Percentiles rank a stretch among this genome's conserved stretches.
Conservation (phyloP, 1,139 yeast genomes). For the Kodamaea anthophila region DNA sequence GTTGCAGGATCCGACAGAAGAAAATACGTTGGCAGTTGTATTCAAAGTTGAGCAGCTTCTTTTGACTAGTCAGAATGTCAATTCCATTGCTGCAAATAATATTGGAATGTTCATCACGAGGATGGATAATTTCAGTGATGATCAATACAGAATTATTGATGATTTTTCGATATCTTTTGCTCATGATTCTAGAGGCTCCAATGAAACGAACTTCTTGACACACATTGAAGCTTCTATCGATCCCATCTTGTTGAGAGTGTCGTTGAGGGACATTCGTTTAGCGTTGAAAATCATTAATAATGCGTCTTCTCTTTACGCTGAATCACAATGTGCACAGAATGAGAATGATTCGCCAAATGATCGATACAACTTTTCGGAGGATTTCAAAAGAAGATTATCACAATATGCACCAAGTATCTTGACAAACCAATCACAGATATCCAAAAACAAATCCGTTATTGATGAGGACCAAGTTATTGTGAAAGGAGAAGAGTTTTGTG, state of each 20-base stretch:
- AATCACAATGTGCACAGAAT: too few species aligned
- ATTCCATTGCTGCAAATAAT: slow-evolving; percentile 65
- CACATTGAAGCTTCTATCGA: slow-evolving; percentile 69
- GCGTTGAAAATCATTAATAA: slow-evolving; percentile 68
- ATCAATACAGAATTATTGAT: slow-evolving; percentile 70
- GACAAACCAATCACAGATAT: slow-evolving; percentile 32
- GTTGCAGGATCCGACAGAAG: slow-evolving; percentile 69
- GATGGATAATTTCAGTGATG: slow-evolving; percentile 61
- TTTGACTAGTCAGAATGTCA: slow-evolving; percentile 60
- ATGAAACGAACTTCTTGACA: slow-evolving; percentile 51
- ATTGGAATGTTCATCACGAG: slow-evolving; percentile 81
- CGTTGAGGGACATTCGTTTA: slow-evolving; percentile 78
- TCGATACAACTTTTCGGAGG: slow-evolving; percentile 48
- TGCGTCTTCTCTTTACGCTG: slow-evolving; percentile 54
- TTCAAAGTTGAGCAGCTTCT: slow-evolving; percentile 79
- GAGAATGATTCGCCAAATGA: slow-evolving; percentile 13
- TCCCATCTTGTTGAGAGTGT: slow-evolving; percentile 73
- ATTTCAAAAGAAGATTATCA: slow-evolving; percentile 50
- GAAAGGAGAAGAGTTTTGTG: slow-evolving; percentile 66
- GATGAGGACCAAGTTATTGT: slow-evolving; percentile 28
- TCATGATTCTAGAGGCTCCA: slow-evolving; percentile 65
- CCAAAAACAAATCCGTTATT: slow-evolving; percentile 6
- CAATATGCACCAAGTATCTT: slow-evolving; percentile 64
- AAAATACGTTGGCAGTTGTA: slow-evolving; percentile 80
- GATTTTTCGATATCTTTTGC: slow-evolving; percentile 80